Percentiles rank a stretch among this genome's conserved stretches.
Evolutionary conservation across 352 stramenopile species (phyloP).

Genomic region (Pythium apleroticum): DNA sequence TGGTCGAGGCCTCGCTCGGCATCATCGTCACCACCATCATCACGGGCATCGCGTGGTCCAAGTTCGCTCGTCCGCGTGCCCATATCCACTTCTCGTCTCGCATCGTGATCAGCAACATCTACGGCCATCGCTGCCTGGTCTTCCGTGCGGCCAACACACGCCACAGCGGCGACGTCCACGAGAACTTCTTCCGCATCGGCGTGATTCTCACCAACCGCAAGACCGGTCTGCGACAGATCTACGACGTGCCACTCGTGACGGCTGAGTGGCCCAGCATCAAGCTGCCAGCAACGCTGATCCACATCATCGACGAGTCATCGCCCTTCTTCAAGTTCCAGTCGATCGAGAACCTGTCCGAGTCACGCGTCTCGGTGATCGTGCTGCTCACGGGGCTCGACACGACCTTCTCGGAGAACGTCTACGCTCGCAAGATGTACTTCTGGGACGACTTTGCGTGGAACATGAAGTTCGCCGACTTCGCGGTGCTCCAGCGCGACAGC

Average conservation of each 20-base stretch:
- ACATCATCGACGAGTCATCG: conserved; percentile 78
- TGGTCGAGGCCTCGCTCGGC: conserved; percentile 72
- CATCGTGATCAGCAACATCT: conserved; percentile 68
- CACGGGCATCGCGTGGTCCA: conserved; percentile 84
- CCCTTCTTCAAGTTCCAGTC: conserved; percentile 80
- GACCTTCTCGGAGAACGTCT: conserved; percentile 85
- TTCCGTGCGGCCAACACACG: conserved; percentile 81
- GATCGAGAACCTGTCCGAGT: conserved; percentile 66
- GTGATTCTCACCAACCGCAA: conserved; percentile 85
- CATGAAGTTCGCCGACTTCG: conserved; percentile 76
- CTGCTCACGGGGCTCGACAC: conserved; percentile 82
- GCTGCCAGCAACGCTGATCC: conserved; percentile 76
- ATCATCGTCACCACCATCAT: conserved; percentile 84
- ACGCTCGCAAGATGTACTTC: conserved; percentile 87
- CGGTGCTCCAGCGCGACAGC: conserved; percentile 61
- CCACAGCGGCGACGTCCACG: conserved; percentile 75
- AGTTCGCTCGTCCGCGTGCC: conserved; percentile 74
- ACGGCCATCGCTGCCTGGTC: conserved; percentile 73
- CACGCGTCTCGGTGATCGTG: conserved; percentile 73
- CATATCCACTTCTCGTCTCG: conserved; percentile 83
- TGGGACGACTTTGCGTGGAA: conserved; percentile 86
- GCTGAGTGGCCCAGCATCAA: conserved; percentile 84
- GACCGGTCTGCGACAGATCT: conserved; percentile 75
- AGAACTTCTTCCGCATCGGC: conserved; percentile 83
- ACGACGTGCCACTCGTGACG: conserved; percentile 79